These are phyloP conservation scores for Russula foetens DNA, from an alignment of 768 basidiomycete genomes.

Conservation along the genomic window DNA sequence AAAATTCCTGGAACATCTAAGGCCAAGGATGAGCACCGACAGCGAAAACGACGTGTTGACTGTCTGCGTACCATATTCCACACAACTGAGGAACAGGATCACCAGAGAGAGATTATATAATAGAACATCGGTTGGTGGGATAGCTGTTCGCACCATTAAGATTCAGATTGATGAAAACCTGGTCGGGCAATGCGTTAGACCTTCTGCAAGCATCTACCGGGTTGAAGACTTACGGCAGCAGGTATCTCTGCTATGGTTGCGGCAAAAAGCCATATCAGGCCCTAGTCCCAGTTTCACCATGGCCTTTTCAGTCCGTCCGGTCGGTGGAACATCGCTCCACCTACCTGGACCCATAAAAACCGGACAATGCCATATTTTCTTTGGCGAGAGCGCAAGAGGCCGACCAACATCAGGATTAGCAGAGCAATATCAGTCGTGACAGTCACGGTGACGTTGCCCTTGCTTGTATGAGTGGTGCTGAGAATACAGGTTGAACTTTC, in stretches of 20 bases:
- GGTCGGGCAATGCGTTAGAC: not conserved
- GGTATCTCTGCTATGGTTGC: constrained; percentile 1
- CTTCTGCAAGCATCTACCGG: not conserved
- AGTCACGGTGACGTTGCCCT: constrained; percentile 1
- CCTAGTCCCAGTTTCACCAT: not conserved
- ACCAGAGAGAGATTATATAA: not conserved
- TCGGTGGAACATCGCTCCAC: not conserved
- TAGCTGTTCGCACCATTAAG: constrained; percentile 1
- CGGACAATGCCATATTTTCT: not conserved
- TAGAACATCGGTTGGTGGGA: not conserved
- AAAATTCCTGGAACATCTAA: constrained; percentile 11
- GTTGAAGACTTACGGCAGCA: not conserved
- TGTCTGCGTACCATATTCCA: constrained; percentile 2
- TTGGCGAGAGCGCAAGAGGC: not conserved
- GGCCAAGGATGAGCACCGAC: not conserved
- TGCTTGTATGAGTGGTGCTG: not conserved
- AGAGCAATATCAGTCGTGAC: constrained; percentile 1
- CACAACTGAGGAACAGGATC: not conserved
- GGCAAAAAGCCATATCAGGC: constrained; percentile 2
- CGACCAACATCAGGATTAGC: constrained; percentile 1
- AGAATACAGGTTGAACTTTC: not conserved
- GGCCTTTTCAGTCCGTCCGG: too few relatives aligned
- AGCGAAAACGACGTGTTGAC: not conserved
- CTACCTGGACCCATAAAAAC: constrained; percentile 1
- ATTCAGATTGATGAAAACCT: constrained; percentile 10